Base-by-base conservation (phyloP, 345 rosid genomes). In the rapeseed (Brassica napus) region DNA sequence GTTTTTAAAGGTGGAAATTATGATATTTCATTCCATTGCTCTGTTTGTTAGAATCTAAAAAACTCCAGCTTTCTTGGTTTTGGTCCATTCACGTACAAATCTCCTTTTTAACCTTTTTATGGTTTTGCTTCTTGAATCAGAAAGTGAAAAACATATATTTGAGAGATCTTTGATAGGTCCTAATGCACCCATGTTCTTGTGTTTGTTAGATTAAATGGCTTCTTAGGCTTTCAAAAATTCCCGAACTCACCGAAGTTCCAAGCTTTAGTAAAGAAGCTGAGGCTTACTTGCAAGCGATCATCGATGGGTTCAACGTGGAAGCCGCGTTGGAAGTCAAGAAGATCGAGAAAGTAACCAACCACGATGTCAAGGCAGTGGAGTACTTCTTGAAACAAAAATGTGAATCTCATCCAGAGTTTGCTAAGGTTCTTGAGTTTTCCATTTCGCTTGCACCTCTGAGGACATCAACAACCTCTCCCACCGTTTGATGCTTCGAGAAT, bases 301-400 rank as follows among this genome's bases (percentile, higher is more conserved):
- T 89, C 59, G 89, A 89, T 81, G 90, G 88, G 26, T 93, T 90
- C 83, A 74, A 84, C 76, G 60, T 89, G 61, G 85, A 87, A 65
- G 99, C 93, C 69, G 97, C 97, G 2, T 77, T 86, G 86, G 94
- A 91, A 80, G 87, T 95, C 65, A 91, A 90, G 74, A 79, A 83
- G 65, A 93, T 93, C 2, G 99, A 95, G 90, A 87, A 69, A 80
- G 91, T 87, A 68, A 91, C 97, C 4, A 91, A 93, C 76, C 98
- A 95, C 73, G 99, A 95, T 84, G 99, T 95, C n/a, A 93, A 93
- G 83, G 98, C 94, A 0, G 97, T 91, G 57, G 99, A 95, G 72
- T 95, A 95, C 71, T 91, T 91, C 83, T 83, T 95, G 87, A 95
- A 95, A 83, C 87, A 87, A 86, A 93, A 87, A 79, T 93, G 98